Conservation (phyloP, 2,329 filamentous ascomycete genomes). For the Fusarium austroafricanum region DNA sequence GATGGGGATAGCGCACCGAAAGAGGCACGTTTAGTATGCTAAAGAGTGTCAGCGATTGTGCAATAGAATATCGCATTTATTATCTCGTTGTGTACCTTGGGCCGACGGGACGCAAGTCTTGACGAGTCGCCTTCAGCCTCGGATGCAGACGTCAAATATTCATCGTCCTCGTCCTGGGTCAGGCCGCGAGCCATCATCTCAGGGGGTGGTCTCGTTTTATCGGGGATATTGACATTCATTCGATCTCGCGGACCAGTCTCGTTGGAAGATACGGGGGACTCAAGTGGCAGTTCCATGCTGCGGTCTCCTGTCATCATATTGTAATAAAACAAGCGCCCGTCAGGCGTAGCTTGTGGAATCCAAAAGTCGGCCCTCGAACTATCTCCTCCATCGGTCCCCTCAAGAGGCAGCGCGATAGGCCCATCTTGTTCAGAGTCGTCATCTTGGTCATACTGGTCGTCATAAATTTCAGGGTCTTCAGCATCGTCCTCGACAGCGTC, state of each 20-base stretch:
- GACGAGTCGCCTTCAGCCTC: slow-evolving; percentile 82
- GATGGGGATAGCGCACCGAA: slow-evolving; percentile 83
- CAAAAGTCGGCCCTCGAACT: slow-evolving; percentile 95
- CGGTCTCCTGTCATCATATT: slow-evolving; percentile 97
- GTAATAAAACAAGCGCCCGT: slow-evolving; percentile 95
- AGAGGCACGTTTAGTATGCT: slow-evolving; percentile 74
- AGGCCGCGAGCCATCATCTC: slow-evolving; percentile 90
- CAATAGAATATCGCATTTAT: not conserved
- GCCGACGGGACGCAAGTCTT: slow-evolving; percentile 75
- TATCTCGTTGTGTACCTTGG: slow-evolving; percentile 65
- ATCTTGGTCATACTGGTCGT: slow-evolving; percentile 75
- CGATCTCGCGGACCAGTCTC: slow-evolving; percentile 90
- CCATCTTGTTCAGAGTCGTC: slow-evolving; percentile 73
- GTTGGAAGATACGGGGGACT: slow-evolving; percentile 82
- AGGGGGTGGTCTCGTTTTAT: slow-evolving; percentile 87
- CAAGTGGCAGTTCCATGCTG: slow-evolving; percentile 92
- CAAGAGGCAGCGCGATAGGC: slow-evolving; percentile 71
- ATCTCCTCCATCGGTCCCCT: slow-evolving; percentile 70
- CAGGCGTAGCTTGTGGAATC: slow-evolving; percentile 96
- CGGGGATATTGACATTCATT: slow-evolving; percentile 87
- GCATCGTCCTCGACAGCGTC: slow-evolving; percentile 71
- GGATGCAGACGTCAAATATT: slow-evolving; percentile 84
- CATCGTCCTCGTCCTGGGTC: slow-evolving; percentile 87
- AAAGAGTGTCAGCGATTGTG: slow-evolving; percentile 29
- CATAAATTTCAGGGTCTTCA: slow-evolving; percentile 73